Base-by-base conservation (phyloP, 495 filamentous ascomycete species). In the Penicillium ucsense region DNA sequence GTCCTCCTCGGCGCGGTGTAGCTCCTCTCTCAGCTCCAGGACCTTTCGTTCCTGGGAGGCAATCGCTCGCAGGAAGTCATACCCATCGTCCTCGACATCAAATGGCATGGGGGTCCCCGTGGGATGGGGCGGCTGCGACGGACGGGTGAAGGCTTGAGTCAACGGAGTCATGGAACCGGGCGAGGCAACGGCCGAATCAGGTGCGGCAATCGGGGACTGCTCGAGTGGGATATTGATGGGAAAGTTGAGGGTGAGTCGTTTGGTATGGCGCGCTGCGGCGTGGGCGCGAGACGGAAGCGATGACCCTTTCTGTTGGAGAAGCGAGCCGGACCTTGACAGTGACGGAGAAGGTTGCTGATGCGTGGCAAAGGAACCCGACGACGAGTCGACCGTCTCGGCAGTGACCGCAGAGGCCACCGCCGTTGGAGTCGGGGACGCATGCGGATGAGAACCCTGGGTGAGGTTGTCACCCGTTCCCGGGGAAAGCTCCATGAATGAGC, bases 31-130 rank as follows among this genome's bases (percentile, higher is more conserved):
- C 31, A 97, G 72, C 70, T 97, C 92, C 37, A 98, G 69, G 5
- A 98, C 91, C 43, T 80, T 81, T n/a, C 92, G 81, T 61, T 98
- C 92, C 64, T 96, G 89, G 4, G 88, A 84, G 9, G 92, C 92
- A 46, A 97, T 82, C 32, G 88, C 85, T 34, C 87, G 87, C 36
- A 98, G 79, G 51, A 95, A 84, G n/a, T 80, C 76, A 54, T 74
- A 83, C 28, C 85, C 71, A 53, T 94, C 88, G 36, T 64, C 58
- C 8, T 56, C 49, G 6, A 51, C 54, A 38, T 72, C 71, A 33
- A 66, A 64, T 4, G 63, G 52, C 37, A 70, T 72, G 0, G 85
- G 82, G 7, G 64, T 58, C 30, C 60, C 57, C 31, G 62, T 43
- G n/a, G 59, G 45, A 20, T 20, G 20, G 28, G 59, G 61, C 3